Base-by-base conservation (phyloP, 257 asterid genomes). In the Nicotiana tomentosiformis region DNA sequence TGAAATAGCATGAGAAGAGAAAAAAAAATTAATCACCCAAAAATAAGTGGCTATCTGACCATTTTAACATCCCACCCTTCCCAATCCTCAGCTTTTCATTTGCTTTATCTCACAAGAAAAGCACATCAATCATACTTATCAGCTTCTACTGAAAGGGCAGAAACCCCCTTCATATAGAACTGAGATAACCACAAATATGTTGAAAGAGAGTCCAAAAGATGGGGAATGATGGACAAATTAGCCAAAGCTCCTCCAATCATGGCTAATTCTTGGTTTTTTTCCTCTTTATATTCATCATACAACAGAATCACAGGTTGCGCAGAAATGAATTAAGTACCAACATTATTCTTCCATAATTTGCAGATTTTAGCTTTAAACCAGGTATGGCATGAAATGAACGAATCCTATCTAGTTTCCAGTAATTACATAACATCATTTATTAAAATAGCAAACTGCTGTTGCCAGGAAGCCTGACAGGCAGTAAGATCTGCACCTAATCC, bases 41-140 rank as follows among this genome's bases (percentile, higher is more conserved):
- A 49, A 46, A 14, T 16, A 49, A 53, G 62, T 49, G 51, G 78
- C 78, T 43, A 23, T 46, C 43, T 11, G 51, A 49, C 62, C 37
- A 49, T 74, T 49, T 26, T 49, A 74, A 49, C 62, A 14, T 16
- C 12, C 43, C 80, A 74, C 6, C 62, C 15, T 49, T 23, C 79
- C n/a, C 6, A 46, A 23, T 12, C 37, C 60, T 23, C 43, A 14
- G 23, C 61, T 49, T 23, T 46, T 49, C 80, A 37, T 43, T 23
- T 26, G 80, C 43, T 74, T 49, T 49, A n/a, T 74, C 80, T 74
- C 43, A 23, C 26, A 49, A 18, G 62, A 74, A 15, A 49, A 49
- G 77, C 35, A n/a, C 20, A 70, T 70, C 78, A 70, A 43, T 70
- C 58, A 20, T 46, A 72, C 23, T 49, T 74, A 74, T 74, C 78